Evolutionary conservation across 2,329 filamentous ascomycete genomes (phyloP).

Genomic region (Alternaria gaisen): DNA sequence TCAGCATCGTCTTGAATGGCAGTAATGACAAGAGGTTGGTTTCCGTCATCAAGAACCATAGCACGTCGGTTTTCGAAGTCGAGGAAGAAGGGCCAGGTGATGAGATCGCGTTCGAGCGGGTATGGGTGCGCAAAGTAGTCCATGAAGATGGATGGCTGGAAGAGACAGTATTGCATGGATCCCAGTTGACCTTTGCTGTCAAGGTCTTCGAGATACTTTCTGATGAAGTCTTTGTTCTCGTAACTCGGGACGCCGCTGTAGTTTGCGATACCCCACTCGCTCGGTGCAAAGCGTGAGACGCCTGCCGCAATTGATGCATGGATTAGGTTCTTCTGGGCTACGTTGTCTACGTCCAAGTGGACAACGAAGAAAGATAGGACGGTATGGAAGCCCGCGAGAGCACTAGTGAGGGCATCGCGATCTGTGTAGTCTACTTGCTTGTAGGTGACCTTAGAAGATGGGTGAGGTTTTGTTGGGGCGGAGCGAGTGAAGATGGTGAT

Average conservation of each 20-base stretch:
- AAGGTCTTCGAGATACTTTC: slow-evolving; percentile 61
- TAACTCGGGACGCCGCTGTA: slow-evolving; percentile 58
- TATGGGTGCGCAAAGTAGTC: slow-evolving; percentile 65
- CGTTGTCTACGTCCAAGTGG: slow-evolving; percentile 35
- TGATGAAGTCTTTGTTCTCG: slow-evolving; percentile 60
- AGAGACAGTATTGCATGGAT: slow-evolving; percentile 65
- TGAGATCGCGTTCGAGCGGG: slow-evolving; percentile 57
- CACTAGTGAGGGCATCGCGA: slow-evolving; percentile 47
- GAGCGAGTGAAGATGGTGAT: slow-evolving; percentile 62
- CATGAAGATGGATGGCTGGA: slow-evolving; percentile 64
- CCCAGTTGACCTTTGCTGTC: slow-evolving; percentile 58
- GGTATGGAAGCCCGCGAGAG: slow-evolving; percentile 60
- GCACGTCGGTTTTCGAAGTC: slow-evolving; percentile 40
- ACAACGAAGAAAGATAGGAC: slow-evolving; percentile 55
- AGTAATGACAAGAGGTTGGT: slow-evolving; percentile 39
- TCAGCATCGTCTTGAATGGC: slow-evolving; percentile 35
- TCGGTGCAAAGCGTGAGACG: slow-evolving; percentile 42
- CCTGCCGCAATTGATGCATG: slow-evolving; percentile 42
- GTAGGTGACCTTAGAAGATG: slow-evolving; percentile 50
- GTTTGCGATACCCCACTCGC: slow-evolving; percentile 44
- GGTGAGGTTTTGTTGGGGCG: slow-evolving; percentile 14
- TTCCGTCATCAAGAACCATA: slow-evolving; percentile 40
- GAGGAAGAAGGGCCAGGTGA: slow-evolving; percentile 47
- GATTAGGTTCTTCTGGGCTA: slow-evolving; percentile 43
- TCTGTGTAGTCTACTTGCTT: slow-evolving; percentile 58